Percentiles rank a stretch among this genome's conserved stretches.
Conservation (phyloP, 805 yeast species). For the Wickerhamiella cacticola region DNA sequence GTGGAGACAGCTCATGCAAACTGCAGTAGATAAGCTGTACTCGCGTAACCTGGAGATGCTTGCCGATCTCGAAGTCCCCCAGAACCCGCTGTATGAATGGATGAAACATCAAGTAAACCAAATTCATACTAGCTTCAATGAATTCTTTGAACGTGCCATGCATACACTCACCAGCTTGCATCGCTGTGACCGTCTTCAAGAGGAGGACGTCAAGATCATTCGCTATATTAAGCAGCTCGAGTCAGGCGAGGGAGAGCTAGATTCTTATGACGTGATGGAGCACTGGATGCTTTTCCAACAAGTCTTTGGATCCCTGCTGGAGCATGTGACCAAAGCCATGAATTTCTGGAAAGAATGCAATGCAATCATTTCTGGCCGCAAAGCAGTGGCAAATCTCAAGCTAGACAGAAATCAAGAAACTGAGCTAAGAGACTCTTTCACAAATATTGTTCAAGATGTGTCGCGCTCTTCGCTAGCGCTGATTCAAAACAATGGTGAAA, state of each 20-base stretch:
- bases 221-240: constrained; percentile 10
- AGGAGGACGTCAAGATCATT: constrained; percentile 15
- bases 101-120: constrained; percentile 38
- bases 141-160: constrained; percentile 31
- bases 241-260: background rate
- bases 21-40: constrained; percentile 28
- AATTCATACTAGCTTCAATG: constrained; percentile 32
- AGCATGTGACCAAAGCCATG: constrained; percentile 15
- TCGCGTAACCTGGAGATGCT: constrained; percentile 38
- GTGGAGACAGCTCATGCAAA: constrained; percentile 37
- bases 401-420: constrained; percentile 11
- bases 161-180: background rate
- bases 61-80: constrained; percentile 49
- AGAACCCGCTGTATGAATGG: constrained; percentile 57
- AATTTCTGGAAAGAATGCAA: constrained; percentile 22
- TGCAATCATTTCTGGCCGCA: constrained; percentile 14
- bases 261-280: constrained; percentile 13
- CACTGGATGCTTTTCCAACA: constrained; percentile 18
- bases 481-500: constrained; percentile 5
- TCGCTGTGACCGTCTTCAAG: constrained; percentile 1
- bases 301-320: constrained; percentile 15
- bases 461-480: constrained; percentile 12
- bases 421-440: constrained; percentile 6
- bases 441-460: background rate
- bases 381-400: constrained; percentile 6